phyloP scores from a whole-genome alignment of 2,329 filamentous ascomycete genomes.

The Pyricularia pennisetigena region DNA sequence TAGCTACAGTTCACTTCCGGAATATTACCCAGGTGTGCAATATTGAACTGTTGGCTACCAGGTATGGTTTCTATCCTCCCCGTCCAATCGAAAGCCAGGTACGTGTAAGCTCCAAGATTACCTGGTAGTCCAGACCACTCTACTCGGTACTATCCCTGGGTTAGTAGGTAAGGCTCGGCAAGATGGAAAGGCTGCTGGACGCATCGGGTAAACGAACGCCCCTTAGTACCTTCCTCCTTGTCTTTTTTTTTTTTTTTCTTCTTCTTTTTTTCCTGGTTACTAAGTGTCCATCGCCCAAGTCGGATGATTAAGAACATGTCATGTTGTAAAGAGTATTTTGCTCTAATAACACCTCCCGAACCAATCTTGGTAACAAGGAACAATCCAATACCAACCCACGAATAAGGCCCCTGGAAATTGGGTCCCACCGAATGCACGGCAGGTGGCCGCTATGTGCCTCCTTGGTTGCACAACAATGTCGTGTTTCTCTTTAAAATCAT shows the following conservation, averaged over 20 bases:
- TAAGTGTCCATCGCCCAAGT: not conserved
- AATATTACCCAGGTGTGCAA: too few species aligned
- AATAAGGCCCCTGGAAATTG: not conserved
- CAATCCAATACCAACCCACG: too few species aligned
- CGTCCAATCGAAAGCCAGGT: not conserved
- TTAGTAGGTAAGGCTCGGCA: not conserved
- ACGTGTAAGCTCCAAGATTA: too few species aligned
- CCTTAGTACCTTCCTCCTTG: too few species aligned
- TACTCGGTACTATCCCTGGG: not conserved
- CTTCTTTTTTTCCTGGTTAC: too few species aligned
- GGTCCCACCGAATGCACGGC: not conserved
- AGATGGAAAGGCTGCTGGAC: not conserved
- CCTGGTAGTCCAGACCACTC: not conserved
- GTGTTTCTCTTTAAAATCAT: not conserved
- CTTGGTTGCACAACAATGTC: not conserved
- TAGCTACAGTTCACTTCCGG: too few species aligned
- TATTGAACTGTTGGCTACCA: too few species aligned
- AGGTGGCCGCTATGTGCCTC: not conserved
- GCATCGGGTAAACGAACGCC: not conserved
- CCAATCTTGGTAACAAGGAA: too few species aligned
- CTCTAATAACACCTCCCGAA: too few species aligned
- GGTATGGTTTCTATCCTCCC: not conserved
- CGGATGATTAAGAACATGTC: not conserved
- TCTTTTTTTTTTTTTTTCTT: too few species aligned
- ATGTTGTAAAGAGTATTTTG: too few species aligned